These are phyloP conservation scores for Elaeis oleifera DNA, from an alignment of 202 grass and related monocot genomes.

Conservation along the genomic window DNA sequence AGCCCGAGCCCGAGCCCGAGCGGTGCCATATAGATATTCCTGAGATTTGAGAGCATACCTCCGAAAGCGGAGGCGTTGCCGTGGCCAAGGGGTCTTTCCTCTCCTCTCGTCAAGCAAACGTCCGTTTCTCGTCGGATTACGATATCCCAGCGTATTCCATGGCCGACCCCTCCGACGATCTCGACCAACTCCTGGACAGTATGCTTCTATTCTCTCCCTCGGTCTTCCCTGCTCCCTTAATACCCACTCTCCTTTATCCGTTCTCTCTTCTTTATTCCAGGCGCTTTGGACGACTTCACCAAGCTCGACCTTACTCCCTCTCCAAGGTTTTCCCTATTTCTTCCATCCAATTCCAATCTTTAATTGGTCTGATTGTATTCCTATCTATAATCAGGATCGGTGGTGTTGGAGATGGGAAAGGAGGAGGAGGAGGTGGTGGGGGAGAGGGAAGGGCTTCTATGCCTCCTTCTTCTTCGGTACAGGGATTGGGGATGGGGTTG, in stretches of 20 bases:
- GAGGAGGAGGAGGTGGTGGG: neutral
- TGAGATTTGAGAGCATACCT: no score
- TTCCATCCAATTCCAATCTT: neutral
- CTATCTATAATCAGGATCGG: neutral
- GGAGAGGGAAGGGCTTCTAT: neutral
- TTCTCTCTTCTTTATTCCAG: slow-evolving; percentile 15
- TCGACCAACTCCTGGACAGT: slow-evolving; percentile 89
- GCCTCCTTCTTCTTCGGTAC: neutral
- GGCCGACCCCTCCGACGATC: slow-evolving; percentile 27
- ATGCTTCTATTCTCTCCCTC: neutral
- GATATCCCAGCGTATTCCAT: no score
- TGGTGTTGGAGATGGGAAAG: slow-evolving; percentile 8
- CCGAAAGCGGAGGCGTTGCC: no score
- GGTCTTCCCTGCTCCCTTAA: neutral
- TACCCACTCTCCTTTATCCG: neutral
- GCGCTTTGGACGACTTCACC: slow-evolving; percentile 93
- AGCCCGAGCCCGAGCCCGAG: no score
- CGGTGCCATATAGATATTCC: no score
- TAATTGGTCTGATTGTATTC: neutral
- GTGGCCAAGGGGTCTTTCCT: no score
- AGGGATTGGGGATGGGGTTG: slow-evolving; percentile 64
- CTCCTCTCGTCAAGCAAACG: no score
- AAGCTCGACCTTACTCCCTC: slow-evolving; percentile 45
- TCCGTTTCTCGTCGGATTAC: no score
- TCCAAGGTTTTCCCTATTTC: slow-evolving; percentile 24